A percentile compares a stretch with the other conserved stretches of the same genome.
Evolutionary conservation across 371 early-diverging fungal genomes (phyloP).

Genomic region (Circinella umbellata): DNA sequence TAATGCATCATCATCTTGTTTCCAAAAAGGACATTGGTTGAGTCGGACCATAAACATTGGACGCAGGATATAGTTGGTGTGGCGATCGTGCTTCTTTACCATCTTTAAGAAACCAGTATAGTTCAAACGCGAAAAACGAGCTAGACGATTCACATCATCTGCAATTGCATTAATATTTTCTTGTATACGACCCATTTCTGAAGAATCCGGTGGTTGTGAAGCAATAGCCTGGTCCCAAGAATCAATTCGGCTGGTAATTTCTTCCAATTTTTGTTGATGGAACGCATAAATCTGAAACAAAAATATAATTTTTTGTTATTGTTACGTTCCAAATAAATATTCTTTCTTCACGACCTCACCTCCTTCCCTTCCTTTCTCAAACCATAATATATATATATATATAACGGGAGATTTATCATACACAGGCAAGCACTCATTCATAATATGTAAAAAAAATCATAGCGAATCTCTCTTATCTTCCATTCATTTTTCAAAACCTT

Average conservation of each 20-base stretch:
- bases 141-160: slow-evolving; percentile 88
- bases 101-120: slow-evolving; percentile 97
- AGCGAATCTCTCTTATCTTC: no score
- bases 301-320: background rate
- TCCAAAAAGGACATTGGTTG: slow-evolving; percentile 88
- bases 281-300: slow-evolving; percentile 80
- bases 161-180: slow-evolving; percentile 84
- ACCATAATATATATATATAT: no score
- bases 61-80: slow-evolving; percentile 83
- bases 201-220: background rate
- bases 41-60: slow-evolving; percentile 89
- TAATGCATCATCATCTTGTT: slow-evolving; percentile 88
- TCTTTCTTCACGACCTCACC: no score
- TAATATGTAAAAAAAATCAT: no score
- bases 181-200: slow-evolving; percentile 67
- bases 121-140: slow-evolving; percentile 93
- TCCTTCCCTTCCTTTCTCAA: no score
- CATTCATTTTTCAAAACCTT: no score
- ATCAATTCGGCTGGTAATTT: slow-evolving; percentile 82
- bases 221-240: slow-evolving; percentile 58
- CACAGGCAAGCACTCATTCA: no score
- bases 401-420: no score
- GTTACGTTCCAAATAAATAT: background rate
- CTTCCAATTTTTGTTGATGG: slow-evolving; percentile 88
- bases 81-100: slow-evolving; percentile 97